Conservation (phyloP, 257 asterid genomes). For the Penstemon eatonii region DNA sequence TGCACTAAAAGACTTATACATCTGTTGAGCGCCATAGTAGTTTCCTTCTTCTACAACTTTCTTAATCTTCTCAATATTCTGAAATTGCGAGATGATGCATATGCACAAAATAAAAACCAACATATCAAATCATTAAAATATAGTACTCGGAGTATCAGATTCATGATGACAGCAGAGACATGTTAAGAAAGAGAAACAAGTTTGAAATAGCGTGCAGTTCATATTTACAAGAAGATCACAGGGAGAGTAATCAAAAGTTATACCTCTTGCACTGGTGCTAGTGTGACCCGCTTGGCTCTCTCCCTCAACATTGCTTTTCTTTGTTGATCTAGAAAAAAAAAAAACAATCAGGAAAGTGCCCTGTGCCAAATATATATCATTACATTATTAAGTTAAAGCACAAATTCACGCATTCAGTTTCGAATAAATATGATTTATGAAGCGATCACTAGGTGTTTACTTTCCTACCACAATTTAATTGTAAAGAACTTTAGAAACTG, state of each 20-base stretch:
- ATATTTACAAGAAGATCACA: slow-evolving; percentile 10
- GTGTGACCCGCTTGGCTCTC: slow-evolving; percentile 58
- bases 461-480: no score
- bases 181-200: neutral
- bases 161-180: neutral
- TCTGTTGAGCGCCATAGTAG: slow-evolving; percentile 96
- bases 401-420: slow-evolving; percentile 7
- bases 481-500: no score
- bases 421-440: neutral
- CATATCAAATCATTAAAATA: neutral
- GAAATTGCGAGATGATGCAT: slow-evolving; percentile 24
- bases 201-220: neutral
- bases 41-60: slow-evolving; percentile 76
- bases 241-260: slow-evolving; percentile 13
- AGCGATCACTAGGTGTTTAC: neutral
- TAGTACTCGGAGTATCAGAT: neutral
- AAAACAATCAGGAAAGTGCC: neutral
- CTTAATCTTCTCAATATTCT: slow-evolving; percentile 80
- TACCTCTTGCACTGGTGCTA: slow-evolving; percentile 82
- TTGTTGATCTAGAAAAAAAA: slow-evolving; percentile 23
- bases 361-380: slow-evolving; percentile 13
- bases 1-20: slow-evolving; percentile 85
- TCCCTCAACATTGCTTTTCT: slow-evolving; percentile 62
- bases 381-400: slow-evolving; percentile 10
- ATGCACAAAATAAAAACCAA: neutral